Evolutionary conservation across 768 basidiomycete genomes (phyloP), one percentile per base, ranked within the genome.

Genomic region (Coprinellus aureogranulatus): DNA sequence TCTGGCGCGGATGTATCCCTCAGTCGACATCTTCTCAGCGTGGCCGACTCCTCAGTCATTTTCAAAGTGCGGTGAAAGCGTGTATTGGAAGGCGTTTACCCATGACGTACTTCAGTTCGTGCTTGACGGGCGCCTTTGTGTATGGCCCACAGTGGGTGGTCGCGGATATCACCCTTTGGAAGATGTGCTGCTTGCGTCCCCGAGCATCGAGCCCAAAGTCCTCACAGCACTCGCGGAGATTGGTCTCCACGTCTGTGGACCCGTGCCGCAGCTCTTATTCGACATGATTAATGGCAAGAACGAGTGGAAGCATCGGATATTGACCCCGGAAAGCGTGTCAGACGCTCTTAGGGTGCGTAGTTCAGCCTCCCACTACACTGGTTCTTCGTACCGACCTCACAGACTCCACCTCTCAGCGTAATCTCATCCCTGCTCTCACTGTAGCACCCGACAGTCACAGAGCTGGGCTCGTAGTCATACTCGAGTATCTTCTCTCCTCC

Each of bases 31-130:
- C 18, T 81, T 75, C 60, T 59, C 60, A 9, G 69, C 70, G 0
- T 80, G 80, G 78, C 79, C 81, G 0, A 70, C 71, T 1, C 57
- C 62, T 14, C 71, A 75, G 60, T 55, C 62, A 1, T 44, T 51
- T 1, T 62, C 69, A 2, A 65, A 72, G 23, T 67, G 70, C 23
- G 80, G 78, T 6, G 78, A 80, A 52, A 72, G 64, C 25, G 64
- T 69, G 1, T 80, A 77, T 47, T 78, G 75, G 75, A 62, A 70
- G 16, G 60, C 59, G 0, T 63, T 78, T n/a, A 72, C 74, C 0
- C 25, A 52, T 4, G 55, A 64, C 1, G 58, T 80, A 6, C 62
- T 78, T 23, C 34, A 61, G 1, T 54, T 55, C 26, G 62, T 76
- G n/a, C 54, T 65, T 66, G 1, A 58, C 60, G 20, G 64, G 66